Evolutionary conservation across 202 grass and related monocot genomes (phyloP), one percentile per base, ranked within the genome.

Genomic region (Thinopyrum obtusiflorum): DNA sequence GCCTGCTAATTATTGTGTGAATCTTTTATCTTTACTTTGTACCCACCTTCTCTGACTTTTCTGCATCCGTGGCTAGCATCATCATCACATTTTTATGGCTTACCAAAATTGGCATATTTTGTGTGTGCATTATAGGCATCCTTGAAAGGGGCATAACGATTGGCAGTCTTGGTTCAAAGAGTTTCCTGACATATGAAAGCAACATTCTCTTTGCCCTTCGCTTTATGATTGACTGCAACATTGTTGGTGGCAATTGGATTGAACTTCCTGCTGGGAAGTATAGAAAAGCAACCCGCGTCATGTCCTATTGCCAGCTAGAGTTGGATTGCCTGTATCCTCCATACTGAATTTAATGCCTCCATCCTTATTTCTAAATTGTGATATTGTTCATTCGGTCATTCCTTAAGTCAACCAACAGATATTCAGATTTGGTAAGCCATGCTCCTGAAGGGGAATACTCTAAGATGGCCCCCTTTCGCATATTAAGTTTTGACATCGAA

Each of bases 401-500:
- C 68, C 88, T 95, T 91, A 95, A 90, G 55, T 33, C 78, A 53
- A 72, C 25, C 64, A 76, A 76, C 80, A 98, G 95, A 87, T 98
- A 92, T 31, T 96, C 93, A 26, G 88, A 94, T 88, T 88, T 98
- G 82, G 70, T 96, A 86, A 98, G 96, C 73, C 90, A 94, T 91
- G 82, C 86, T 55, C 70, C 90, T 69, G 96, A 98, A 92, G 91
- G 93, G 70, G 86, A 94, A 70, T 92, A 91, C 72, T 98, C 96
- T 82, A 96, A 94, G 86, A 94, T 98, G 92, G 96, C 96, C 59
- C 93, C 91, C 31, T 98, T 98, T 88, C 88, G 91, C 26, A 98
- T 96, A 89, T 86, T 96, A 90, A 96, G 96, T 89, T 98, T 98
- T 82, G 96, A 98, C 87, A 98, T 98, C 73, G 96, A 98, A 84